Evolutionary conservation across 2,329 filamentous ascomycete genomes (phyloP).

Genomic region (Conoideocrella luteorostrata): DNA sequence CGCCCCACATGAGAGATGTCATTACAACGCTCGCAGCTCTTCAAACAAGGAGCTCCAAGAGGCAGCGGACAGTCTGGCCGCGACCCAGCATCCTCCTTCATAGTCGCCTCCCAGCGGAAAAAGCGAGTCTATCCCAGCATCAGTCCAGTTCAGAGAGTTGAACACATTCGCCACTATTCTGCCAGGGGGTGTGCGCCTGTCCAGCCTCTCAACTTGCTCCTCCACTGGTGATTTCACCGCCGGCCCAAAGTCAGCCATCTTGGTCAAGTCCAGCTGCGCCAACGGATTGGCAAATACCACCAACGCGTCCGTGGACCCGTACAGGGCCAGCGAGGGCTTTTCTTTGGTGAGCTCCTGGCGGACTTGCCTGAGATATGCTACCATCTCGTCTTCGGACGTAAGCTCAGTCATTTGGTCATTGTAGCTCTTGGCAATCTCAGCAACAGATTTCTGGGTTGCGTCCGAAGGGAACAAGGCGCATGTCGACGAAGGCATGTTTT

Average conservation of each 20-base stretch:
- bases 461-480: slow-evolving; percentile 15
- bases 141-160: slow-evolving; percentile 3
- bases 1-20: too few species aligned
- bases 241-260: slow-evolving; percentile 6
- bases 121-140: slow-evolving; percentile 3
- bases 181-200: background rate
- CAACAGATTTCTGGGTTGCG: slow-evolving; percentile 18
- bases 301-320: slow-evolving; percentile 4
- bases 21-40: background rate
- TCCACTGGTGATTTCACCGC: background rate
- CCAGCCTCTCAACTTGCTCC: background rate
- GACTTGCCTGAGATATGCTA: background rate
- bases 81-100: slow-evolving; percentile 1
- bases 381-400: slow-evolving; percentile 2
- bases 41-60: background rate
- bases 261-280: slow-evolving; percentile 1
- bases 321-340: background rate
- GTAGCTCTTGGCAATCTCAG: slow-evolving; percentile 17
- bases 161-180: slow-evolving; percentile 2
- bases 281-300: slow-evolving; percentile 4
- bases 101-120: background rate
- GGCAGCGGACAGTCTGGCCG: slow-evolving; percentile 3
- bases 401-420: background rate
- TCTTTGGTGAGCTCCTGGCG: background rate
- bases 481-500: slow-evolving; percentile 17